Evolutionary conservation across 495 filamentous ascomycete species (phyloP).

Genomic region (Penicillium malachiteum): DNA sequence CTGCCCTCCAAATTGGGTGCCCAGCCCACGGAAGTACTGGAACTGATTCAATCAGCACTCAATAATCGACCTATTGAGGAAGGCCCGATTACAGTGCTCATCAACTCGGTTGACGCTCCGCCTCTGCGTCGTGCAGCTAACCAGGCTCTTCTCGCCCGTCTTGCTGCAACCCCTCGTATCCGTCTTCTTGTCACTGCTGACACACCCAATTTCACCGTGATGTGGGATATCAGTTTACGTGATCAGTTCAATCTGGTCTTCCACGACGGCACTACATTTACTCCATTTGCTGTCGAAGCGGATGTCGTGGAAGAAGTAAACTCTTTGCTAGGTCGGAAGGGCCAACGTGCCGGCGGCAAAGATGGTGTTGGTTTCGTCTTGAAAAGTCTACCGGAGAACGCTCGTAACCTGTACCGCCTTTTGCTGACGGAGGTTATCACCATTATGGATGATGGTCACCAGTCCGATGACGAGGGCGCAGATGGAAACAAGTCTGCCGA

Average conservation of each 20-base stretch:
- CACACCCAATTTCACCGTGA: constrained; percentile 78
- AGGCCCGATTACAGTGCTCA: constrained; percentile 61
- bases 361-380: constrained; percentile 92
- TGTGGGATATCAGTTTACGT: constrained; percentile 84
- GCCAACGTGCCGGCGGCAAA: constrained; percentile 79
- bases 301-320: constrained; percentile 86
- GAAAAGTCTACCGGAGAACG: constrained; percentile 86
- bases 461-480: constrained; percentile 44
- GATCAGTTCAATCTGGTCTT: constrained; percentile 81
- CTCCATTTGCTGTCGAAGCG: constrained; percentile 65
- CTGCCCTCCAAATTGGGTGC: constrained; percentile 56
- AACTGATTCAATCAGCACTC: constrained; percentile 60
- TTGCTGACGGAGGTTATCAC: constrained; percentile 82
- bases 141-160: constrained; percentile 71
- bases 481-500: constrained; percentile 29
- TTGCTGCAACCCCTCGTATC: constrained; percentile 73
- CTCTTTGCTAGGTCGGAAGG: constrained; percentile 77
- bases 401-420: constrained; percentile 77
- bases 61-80: constrained; percentile 39
- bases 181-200: constrained; percentile 78
- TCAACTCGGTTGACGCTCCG: constrained; percentile 82
- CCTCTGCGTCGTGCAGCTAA: constrained; percentile 67
- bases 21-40: constrained; percentile 64
- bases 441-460: constrained; percentile 51
- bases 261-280: constrained; percentile 92